Conservation (phyloP, 2,329 filamentous ascomycete species). For the Epichloe amarillans region DNA sequence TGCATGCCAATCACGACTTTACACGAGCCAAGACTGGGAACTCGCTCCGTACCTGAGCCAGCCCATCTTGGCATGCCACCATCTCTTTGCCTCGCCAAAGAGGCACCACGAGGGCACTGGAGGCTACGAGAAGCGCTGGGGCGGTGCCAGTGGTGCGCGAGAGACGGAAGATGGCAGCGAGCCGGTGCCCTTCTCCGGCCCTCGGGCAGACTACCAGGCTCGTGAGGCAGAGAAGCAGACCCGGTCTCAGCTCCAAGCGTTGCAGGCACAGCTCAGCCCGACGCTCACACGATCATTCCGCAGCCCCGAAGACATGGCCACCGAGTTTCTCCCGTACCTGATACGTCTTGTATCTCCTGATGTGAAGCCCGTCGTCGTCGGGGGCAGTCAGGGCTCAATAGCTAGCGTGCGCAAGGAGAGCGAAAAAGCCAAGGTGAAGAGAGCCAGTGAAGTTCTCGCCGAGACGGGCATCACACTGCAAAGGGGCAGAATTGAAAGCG, state of each 20-base stretch:
- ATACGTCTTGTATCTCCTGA: conserved; percentile 75
- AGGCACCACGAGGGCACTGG: conserved; percentile 29
- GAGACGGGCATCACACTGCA: conserved; percentile 73
- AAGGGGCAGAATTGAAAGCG: conserved; percentile 63
- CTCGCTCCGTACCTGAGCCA: conserved; percentile 76
- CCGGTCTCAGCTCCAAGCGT: conserved; percentile 54
- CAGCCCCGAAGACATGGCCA: conserved; percentile 62
- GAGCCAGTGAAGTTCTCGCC: conserved; percentile 71
- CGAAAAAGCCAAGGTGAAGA: conserved; percentile 68
- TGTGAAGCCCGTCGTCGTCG: conserved; percentile 80
- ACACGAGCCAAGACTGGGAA: conserved; percentile 85
- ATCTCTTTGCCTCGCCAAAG: conserved; percentile 69
- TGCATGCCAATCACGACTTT: conserved; percentile 62
- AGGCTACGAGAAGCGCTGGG: conserved; percentile 31
- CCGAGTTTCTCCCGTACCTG: conserved; percentile 75
- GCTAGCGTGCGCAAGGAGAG: conserved; percentile 80
- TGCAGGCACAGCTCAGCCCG: conserved; percentile 61
- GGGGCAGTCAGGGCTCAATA: conserved; percentile 49
- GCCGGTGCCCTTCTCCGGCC: conserved; percentile 64
- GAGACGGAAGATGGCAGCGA: conserved; percentile 30
- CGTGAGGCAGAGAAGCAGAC: conserved; percentile 71
- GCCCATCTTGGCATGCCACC: conserved; percentile 77
- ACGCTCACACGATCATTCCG: conserved; percentile 66
- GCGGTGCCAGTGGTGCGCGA: conserved; percentile 24
- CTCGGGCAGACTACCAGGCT: conserved; percentile 68